Conservation (phyloP, 2,329 filamentous ascomycete genomes). For the Fusarium xyrophilum region DNA sequence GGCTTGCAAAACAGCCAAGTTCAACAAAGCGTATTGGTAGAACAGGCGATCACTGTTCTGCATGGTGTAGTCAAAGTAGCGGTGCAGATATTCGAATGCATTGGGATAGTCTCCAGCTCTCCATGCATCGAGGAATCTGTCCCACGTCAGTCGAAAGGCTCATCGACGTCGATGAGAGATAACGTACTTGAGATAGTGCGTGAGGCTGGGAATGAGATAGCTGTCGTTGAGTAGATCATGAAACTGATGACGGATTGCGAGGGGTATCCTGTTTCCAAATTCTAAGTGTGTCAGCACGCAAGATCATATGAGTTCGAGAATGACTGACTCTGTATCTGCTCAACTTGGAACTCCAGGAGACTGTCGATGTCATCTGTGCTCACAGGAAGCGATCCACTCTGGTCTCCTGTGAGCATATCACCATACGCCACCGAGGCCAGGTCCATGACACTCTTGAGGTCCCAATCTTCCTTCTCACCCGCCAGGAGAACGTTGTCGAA, state of each 20-base stretch:
- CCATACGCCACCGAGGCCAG: constrained; percentile 60
- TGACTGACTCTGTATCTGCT: constrained; percentile 78
- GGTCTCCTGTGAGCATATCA: constrained; percentile 57
- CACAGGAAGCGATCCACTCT: constrained; percentile 55
- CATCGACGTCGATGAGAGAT: background rate
- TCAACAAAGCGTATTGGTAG: constrained; percentile 94
- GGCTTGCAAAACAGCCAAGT: constrained; percentile 89
- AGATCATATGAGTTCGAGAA: background rate
- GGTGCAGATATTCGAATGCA: constrained; percentile 88
- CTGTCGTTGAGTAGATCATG: constrained; percentile 71
- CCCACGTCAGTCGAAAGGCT: constrained; percentile 45
- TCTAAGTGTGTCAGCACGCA: constrained; percentile 53
- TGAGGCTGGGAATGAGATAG: constrained; percentile 72
- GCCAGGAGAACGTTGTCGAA: constrained; percentile 64
- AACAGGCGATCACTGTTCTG: constrained; percentile 81
- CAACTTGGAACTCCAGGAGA: constrained; percentile 86
- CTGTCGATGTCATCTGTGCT: constrained; percentile 83
- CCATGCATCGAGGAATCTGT: constrained; percentile 86
- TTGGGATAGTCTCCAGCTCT: constrained; percentile 87
- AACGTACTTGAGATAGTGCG: constrained; percentile 73
- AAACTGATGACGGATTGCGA: constrained; percentile 75
- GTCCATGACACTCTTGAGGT: constrained; percentile 51
- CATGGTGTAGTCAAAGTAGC: constrained; percentile 97
- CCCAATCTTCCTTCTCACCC: constrained; percentile 60
- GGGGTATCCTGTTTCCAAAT: constrained; percentile 78